Percentiles rank a stretch among this genome's conserved stretches.
Evolutionary conservation across 441 rosid species (phyloP).

Genomic region (Biscutella laevigata): DNA sequence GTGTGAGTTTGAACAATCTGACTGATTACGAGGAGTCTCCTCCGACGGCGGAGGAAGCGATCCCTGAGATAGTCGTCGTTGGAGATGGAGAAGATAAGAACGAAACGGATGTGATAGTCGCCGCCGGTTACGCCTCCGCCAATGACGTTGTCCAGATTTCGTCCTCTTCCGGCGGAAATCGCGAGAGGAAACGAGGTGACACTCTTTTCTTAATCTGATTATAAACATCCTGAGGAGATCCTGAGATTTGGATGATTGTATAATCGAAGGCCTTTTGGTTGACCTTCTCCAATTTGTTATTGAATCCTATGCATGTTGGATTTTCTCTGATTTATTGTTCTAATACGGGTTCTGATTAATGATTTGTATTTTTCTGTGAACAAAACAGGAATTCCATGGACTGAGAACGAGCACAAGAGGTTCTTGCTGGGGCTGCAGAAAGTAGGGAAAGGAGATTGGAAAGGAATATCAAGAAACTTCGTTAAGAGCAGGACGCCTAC

Average conservation of each 20-base stretch:
- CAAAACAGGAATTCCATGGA: conserved; percentile 92
- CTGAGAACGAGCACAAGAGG: conserved; percentile 80
- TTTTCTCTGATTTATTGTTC: not conserved
- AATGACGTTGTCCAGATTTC: conserved; percentile 58
- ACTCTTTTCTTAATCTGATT: not conserved
- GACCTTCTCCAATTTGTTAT: not conserved
- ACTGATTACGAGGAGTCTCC: conserved; percentile 63
- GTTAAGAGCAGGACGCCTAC: conserved; percentile 84
- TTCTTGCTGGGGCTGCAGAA: conserved; percentile 71
- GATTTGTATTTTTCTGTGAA: too few species aligned
- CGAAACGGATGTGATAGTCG: conserved; percentile 21
- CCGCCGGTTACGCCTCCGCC: conserved; percentile 72
- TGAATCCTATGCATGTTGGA: conserved; percentile 22
- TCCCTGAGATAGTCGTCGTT: conserved; percentile 1
- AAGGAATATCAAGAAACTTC: conserved; percentile 79
- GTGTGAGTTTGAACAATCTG: conserved; percentile 81
- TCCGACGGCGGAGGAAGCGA: conserved; percentile 26
- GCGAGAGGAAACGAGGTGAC: conserved; percentile 82
- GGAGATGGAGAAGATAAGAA: conserved; percentile 23
- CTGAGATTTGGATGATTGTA: conserved; percentile 3
- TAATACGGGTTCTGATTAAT: too few species aligned
- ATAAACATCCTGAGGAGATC: too few species aligned
- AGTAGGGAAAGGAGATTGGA: conserved; percentile 89
- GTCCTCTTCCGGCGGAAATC: conserved; percentile 34
- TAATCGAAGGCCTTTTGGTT: not conserved